Percentiles rank a stretch among this genome's conserved stretches.
Evolutionary conservation across 345 rosid genomes (phyloP).

Genomic region (Brassica nigra): DNA sequence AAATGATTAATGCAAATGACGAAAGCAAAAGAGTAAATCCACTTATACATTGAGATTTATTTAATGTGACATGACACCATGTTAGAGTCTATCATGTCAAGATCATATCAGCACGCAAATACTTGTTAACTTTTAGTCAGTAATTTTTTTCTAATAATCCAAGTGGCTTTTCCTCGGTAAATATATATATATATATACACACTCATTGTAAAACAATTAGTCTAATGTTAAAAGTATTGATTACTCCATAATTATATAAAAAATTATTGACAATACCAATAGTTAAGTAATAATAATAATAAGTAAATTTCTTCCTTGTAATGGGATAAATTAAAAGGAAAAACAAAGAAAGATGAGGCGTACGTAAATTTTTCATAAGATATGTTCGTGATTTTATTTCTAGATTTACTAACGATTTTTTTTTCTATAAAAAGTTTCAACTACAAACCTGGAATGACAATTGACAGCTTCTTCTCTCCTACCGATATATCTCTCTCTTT

Average conservation of each 20-base stretch:
- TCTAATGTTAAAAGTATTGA: neutral
- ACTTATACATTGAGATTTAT: constrained; percentile 22
- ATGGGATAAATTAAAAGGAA: neutral
- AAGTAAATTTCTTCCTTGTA: neutral
- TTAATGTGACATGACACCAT: constrained; percentile 14
- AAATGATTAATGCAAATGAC: constrained; percentile 18
- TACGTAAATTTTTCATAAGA: neutral
- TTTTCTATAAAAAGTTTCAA: constrained; percentile 10
- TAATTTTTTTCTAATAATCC: neutral
- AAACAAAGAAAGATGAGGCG: neutral
- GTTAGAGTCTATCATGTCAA: constrained; percentile 32
- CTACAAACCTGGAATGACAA: constrained; percentile 32
- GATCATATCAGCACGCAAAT: constrained; percentile 13
- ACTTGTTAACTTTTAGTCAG: constrained; percentile 1
- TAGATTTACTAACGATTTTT: neutral
- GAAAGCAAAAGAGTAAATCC: constrained; percentile 36
- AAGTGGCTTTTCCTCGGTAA: neutral
- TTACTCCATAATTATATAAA: neutral
- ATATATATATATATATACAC: neutral
- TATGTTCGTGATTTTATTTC: neutral
- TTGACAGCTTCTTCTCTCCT: constrained; percentile 43
- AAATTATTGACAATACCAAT: too few species aligned
- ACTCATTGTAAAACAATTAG: neutral
- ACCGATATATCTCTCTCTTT: constrained; percentile 32
- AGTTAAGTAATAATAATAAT: neutral